Conservation (phyloP, 768 basidiomycete species). For the Amanita molliuscula region DNA sequence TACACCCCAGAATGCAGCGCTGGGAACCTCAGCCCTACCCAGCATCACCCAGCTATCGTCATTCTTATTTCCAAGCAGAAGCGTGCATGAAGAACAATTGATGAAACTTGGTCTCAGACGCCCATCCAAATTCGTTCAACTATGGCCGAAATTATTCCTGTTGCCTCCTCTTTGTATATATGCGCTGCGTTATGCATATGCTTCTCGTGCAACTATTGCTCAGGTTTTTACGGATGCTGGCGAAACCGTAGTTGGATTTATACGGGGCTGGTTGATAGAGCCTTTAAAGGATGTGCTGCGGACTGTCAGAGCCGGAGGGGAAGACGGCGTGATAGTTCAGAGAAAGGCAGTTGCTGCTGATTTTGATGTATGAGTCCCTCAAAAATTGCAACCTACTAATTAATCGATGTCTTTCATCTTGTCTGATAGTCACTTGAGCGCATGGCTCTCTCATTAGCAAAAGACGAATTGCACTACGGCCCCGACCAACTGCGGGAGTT, state of each 20-base stretch:
- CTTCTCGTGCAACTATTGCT: constrained; percentile 46
- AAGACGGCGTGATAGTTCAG: constrained; percentile 64
- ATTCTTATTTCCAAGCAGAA: constrained; percentile 19
- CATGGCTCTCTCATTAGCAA: constrained; percentile 81
- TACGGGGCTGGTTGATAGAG: constrained; percentile 77
- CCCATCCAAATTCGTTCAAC: constrained; percentile 54
- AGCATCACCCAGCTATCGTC: constrained; percentile 1
- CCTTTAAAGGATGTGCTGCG: constrained; percentile 74
- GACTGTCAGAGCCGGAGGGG: constrained; percentile 77
- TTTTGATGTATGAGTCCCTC: constrained; percentile 46
- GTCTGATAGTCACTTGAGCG: constrained; percentile 70
- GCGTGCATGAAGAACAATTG: constrained; percentile 13
- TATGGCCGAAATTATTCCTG: constrained; percentile 79
- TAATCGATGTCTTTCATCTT: not conserved
- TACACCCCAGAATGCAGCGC: not conserved
- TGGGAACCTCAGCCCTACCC: not conserved
- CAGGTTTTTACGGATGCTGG: constrained; percentile 48
- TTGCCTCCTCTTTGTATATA: constrained; percentile 60
- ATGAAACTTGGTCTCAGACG: constrained; percentile 37
- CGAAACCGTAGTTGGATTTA: constrained; percentile 63
- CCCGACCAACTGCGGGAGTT: constrained; percentile 56
- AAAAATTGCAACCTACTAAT: not conserved
- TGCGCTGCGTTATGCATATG: constrained; percentile 37
- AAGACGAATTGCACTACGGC: constrained; percentile 65
- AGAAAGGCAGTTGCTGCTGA: constrained; percentile 80